Evolutionary conservation across 2,329 filamentous ascomycete genomes (phyloP), one percentile per base, ranked within the genome.

Genomic region (Pseudomassariella vexata): DNA sequence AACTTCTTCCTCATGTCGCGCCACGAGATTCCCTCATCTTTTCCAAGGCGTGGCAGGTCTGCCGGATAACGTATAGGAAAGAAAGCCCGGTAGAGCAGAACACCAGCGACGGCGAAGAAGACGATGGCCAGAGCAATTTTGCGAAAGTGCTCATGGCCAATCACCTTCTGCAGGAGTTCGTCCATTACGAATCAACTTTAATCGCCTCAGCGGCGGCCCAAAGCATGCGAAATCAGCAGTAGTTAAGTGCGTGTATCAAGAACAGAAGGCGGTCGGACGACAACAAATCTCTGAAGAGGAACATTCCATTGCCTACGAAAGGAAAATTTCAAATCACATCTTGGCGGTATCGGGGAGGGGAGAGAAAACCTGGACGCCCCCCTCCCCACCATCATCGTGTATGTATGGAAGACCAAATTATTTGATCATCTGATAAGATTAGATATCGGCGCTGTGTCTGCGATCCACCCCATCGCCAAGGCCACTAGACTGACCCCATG

Each of bases 61-160:
- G 32, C 34, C 9, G 44, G 44, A 29, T 42, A 47, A 3, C 34
- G 39, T 14, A 45, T 30, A 8, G 42, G 36, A 27, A 42, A 47
- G 32, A 40, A 19, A 7, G 17, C 14, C 12, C 18, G 30, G 24
- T 33, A 33, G 10, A 19, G 18, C 9, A 27, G 23, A 14, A 27
- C 30, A 9, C 26, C 11, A 20, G 17, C 30, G 11, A 27, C 22
- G 16, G 19, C 20, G 15, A 27, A n/a, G 22, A 14, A n/a, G 22
- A 14, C 20, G 9, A 23, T 14, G 8, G 30, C 14, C n/a, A 32
- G 11, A 16, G 25, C 22, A 20, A 32, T 19, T n/a, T 19, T 18
- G 28, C 11, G 30, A 32, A n/a, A 23, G 30, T 14, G 21, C 21
- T 22, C 20, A 22, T 22, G 17, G 28, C 19, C 28, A 9, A 19